Conservation (phyloP, 495 filamentous ascomycete genomes). For the Neurospora discreta region DNA sequence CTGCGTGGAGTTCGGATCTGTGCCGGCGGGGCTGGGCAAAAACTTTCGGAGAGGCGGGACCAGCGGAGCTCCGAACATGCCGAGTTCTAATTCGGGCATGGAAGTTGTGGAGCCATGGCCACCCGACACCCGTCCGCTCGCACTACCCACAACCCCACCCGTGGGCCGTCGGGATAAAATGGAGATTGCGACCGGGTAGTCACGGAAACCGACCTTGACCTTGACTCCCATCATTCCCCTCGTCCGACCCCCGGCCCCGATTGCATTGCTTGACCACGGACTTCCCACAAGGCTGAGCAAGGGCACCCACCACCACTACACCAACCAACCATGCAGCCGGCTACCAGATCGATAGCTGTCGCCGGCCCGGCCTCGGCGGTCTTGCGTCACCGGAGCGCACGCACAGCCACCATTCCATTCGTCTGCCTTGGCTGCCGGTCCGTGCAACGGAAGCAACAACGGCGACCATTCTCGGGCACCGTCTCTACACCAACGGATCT, state of each 20-base stretch:
- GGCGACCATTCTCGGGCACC: conserved; percentile 2
- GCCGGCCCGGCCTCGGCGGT: background rate
- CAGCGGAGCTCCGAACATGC: background rate
- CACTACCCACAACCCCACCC: background rate
- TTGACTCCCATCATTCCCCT: background rate
- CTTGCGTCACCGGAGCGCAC: background rate
- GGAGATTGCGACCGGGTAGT: background rate
- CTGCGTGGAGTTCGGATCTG: background rate
- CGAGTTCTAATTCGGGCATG: background rate
- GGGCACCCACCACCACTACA: background rate
- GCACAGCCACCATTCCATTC: background rate
- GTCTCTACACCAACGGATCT: conserved; percentile 23
- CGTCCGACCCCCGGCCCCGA: background rate
- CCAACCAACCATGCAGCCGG: background rate
- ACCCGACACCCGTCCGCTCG: background rate
- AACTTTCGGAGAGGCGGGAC: background rate
- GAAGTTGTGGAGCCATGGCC: background rate
- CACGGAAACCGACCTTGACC: background rate
- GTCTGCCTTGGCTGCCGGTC: background rate
- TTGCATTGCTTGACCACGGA: background rate
- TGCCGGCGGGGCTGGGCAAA: background rate
- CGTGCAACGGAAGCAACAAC: conserved; percentile 1
- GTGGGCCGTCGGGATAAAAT: background rate
- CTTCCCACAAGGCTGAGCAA: background rate
- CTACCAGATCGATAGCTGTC: background rate